phyloP scores from a whole-genome alignment of 1,284 basidiomycete genomes.

The Phellopilus nigrolimitatus region DNA sequence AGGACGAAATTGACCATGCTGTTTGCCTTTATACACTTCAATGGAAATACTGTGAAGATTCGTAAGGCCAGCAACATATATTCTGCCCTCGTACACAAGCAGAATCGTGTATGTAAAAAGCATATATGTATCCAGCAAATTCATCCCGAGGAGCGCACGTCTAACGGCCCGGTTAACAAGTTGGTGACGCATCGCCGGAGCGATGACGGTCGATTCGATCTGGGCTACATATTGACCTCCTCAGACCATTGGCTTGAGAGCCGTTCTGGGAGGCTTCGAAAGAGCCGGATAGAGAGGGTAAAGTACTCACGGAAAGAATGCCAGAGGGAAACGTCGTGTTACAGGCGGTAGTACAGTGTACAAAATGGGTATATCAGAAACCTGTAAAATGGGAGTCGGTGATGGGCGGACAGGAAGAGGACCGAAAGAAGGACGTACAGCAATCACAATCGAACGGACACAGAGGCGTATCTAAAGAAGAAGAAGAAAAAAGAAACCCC shows the following conservation, averaged over 20 bases:
- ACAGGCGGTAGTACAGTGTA: not conserved
- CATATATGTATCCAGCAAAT: constrained; percentile 9
- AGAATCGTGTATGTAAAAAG: too few relatives aligned
- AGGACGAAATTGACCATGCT: too few relatives aligned
- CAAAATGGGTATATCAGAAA: constrained; percentile 33
- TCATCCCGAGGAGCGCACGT: constrained; percentile 13
- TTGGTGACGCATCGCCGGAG: not conserved
- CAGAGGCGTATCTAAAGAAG: constrained; percentile 51
- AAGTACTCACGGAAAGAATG: not conserved
- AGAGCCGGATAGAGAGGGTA: constrained; percentile 42
- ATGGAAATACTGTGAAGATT: too few relatives aligned
- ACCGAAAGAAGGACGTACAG: constrained; percentile 51
- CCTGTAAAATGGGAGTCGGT: constrained; percentile 34
- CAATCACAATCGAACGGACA: constrained; percentile 85
- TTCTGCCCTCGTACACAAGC: too few relatives aligned
- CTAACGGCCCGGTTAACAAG: constrained; percentile 10
- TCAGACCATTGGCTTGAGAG: constrained; percentile 35
- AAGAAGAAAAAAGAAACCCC: constrained; percentile 23
- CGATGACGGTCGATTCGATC: constrained; percentile 28
- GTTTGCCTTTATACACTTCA: too few relatives aligned
- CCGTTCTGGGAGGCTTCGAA: constrained; percentile 57
- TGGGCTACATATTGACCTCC: constrained; percentile 68
- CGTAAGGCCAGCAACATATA: too few relatives aligned
- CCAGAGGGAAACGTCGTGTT: not conserved
- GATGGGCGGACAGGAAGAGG: not conserved